Conservation (phyloP, 1,139 yeast species). For the Zygosaccharomyces pseudobailii region DNA sequence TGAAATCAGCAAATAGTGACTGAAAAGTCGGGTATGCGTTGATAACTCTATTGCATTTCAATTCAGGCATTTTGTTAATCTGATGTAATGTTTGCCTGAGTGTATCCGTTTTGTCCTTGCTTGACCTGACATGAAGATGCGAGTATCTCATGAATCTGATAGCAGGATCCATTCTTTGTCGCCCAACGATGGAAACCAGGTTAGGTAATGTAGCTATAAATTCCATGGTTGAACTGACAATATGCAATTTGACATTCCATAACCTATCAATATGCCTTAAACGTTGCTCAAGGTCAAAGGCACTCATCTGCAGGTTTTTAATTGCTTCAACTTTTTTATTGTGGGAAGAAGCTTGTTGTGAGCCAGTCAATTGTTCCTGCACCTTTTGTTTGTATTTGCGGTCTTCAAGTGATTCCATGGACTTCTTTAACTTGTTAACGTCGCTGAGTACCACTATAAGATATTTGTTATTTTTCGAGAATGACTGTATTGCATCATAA, state of each 20-base stretch:
- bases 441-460: constrained; percentile 48
- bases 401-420: constrained; percentile 45
- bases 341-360: constrained; percentile 20
- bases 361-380: constrained; percentile 24
- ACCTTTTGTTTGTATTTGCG: constrained; percentile 42
- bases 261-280: constrained; percentile 24
- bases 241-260: constrained; percentile 26
- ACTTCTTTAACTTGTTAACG: constrained; percentile 42
- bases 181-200: constrained; percentile 52
- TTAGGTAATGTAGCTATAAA: constrained; percentile 51
- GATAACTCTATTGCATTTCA: constrained; percentile 34
- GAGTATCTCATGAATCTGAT: constrained; percentile 52
- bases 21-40: constrained; percentile 40
- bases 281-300: constrained; percentile 22
- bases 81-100: constrained; percentile 49
- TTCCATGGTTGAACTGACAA: constrained; percentile 39
- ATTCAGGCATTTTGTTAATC: constrained; percentile 51
- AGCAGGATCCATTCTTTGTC: constrained; percentile 49
- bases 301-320: constrained; percentile 19
- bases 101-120: constrained; percentile 44
- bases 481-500: constrained; percentile 20
- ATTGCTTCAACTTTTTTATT: constrained; percentile 16
- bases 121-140: constrained; percentile 51
- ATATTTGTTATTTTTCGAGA: constrained; percentile 26
- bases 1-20: constrained; percentile 37